phyloP scores from a whole-genome alignment of 2,329 filamentous ascomycete genomes.

The Thermochaetoides dissita region DNA sequence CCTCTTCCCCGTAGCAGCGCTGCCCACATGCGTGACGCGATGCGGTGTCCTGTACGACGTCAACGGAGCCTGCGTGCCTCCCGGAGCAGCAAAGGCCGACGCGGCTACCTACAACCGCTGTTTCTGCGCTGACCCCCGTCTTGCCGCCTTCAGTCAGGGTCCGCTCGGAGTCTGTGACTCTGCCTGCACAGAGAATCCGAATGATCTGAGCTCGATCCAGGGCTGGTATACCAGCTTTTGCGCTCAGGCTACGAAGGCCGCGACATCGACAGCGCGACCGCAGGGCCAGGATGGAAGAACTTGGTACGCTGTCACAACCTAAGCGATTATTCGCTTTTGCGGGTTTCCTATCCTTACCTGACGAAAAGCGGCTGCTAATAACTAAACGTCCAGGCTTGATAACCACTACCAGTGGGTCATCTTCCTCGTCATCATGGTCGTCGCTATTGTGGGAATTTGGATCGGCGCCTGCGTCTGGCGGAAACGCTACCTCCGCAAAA shows the following conservation, averaged over 20 bases:
- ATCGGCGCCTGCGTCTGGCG: constrained; percentile 57
- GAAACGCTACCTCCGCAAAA: constrained; percentile 57
- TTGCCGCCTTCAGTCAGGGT: constrained; percentile 43
- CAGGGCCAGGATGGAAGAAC: constrained; percentile 24
- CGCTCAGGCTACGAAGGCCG: constrained; percentile 20
- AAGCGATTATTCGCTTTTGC: background rate
- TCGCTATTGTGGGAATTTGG: constrained; percentile 55
- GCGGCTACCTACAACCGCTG: constrained; percentile 48
- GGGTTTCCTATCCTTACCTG: too few species aligned
- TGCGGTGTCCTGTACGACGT: constrained; percentile 55
- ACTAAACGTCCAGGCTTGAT: constrained; percentile 38
- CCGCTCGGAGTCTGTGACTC: constrained; percentile 48
- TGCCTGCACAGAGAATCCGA: constrained; percentile 36
- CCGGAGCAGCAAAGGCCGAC: constrained; percentile 32
- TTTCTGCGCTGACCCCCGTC: constrained; percentile 54
- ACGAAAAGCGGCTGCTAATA: constrained; percentile 4
- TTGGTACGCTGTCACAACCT: constrained; percentile 25
- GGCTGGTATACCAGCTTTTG: constrained; percentile 61
- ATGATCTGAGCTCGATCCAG: constrained; percentile 44
- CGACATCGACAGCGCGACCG: constrained; percentile 16
- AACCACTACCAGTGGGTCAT: constrained; percentile 69
- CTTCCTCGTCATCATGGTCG: constrained; percentile 60
- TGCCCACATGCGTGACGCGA: constrained; percentile 47
- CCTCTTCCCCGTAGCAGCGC: constrained; percentile 40
- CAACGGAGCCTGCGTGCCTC: constrained; percentile 56